These are phyloP conservation scores for Dendrothele bispora DNA, from an alignment of 768 basidiomycete genomes.

Conservation along the genomic window DNA sequence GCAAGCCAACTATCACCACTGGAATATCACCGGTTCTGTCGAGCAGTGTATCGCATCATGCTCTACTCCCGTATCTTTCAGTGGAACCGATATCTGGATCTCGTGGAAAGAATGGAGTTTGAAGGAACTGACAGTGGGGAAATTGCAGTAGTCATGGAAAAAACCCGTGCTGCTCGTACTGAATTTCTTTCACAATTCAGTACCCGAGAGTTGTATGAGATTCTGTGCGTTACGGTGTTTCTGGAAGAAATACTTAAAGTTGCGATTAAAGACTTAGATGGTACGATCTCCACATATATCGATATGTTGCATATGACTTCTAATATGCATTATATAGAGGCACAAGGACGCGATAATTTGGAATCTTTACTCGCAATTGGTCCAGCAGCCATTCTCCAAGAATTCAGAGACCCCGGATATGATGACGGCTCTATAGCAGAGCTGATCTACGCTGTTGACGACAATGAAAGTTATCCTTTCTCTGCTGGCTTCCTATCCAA, in stretches of 20 bases:
- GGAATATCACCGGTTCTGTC: slow-evolving; percentile 26
- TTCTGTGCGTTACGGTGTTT: slow-evolving; percentile 10
- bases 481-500: too few species aligned
- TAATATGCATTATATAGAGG: too few species aligned
- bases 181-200: slow-evolving; percentile 3
- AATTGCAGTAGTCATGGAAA: not conserved
- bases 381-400: too few species aligned
- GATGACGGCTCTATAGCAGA: too few species aligned
- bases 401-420: too few species aligned
- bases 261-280: too few species aligned
- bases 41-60: slow-evolving; percentile 12
- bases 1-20: slow-evolving; percentile 25
- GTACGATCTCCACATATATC: too few species aligned
- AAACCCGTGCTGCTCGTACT: not conserved
- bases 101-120: not conserved
- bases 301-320: too few species aligned
- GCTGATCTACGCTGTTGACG: too few species aligned
- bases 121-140: not conserved
- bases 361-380: too few species aligned
- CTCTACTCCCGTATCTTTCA: slow-evolving; percentile 8
- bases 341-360: too few species aligned
- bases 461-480: too few species aligned
- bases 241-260: not conserved
- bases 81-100: not conserved
- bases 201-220: slow-evolving; percentile 9